A percentile compares a stretch with the other conserved stretches of the same genome.
Evolutionary conservation across 805 yeast species (phyloP).

Genomic region (Hanseniaspora mollemarum): DNA sequence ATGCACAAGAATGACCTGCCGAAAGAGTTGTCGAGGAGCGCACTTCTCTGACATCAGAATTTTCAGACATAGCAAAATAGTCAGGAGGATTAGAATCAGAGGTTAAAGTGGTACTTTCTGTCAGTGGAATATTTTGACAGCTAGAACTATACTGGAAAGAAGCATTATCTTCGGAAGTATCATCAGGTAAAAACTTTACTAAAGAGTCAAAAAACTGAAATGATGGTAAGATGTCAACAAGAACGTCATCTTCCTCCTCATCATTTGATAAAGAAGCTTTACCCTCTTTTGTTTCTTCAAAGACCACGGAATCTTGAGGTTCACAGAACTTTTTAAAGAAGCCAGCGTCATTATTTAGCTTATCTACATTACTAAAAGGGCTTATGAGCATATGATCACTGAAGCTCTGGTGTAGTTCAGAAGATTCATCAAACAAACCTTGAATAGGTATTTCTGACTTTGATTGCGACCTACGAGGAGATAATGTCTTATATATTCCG

Average conservation of each 20-base stretch:
- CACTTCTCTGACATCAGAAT: not conserved
- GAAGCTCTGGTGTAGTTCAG: too few relatives aligned
- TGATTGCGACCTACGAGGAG: not conserved
- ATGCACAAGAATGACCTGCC: not conserved
- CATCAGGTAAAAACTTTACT: slow-evolving; percentile 23
- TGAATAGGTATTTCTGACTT: not conserved
- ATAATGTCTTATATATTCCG: not conserved
- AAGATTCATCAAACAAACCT: too few relatives aligned
- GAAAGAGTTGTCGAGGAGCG: not conserved
- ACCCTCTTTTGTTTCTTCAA: too few relatives aligned
- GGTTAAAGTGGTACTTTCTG: not conserved
- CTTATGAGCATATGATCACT: too few relatives aligned
- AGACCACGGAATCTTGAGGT: too few relatives aligned
- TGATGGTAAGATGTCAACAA: slow-evolving; percentile 23
- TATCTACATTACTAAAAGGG: too few relatives aligned
- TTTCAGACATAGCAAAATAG: not conserved
- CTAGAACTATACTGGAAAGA: slow-evolving; percentile 19
- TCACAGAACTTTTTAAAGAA: too few relatives aligned
- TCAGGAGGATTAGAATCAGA: not conserved
- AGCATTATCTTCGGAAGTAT: slow-evolving; percentile 20
- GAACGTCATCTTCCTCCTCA: not conserved
- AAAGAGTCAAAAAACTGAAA: slow-evolving; percentile 24
- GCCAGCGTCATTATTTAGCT: too few relatives aligned
- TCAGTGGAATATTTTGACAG: not conserved
- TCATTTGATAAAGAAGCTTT: too few relatives aligned